Conservation (phyloP, 2,329 filamentous ascomycete species). For the Hypomyces rosellus region DNA sequence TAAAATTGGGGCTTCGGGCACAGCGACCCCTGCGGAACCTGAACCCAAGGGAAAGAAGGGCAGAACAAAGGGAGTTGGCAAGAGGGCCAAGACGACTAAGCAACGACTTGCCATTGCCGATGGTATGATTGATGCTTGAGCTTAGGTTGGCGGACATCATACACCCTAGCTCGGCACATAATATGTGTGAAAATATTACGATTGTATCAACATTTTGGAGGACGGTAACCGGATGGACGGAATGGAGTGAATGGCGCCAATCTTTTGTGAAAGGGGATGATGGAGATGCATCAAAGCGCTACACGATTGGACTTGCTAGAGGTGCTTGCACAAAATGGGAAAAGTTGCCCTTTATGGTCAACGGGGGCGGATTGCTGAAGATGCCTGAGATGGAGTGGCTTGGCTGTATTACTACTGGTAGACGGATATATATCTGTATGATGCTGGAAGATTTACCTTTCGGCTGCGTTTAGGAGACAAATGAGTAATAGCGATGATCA, state of each 20-base stretch:
- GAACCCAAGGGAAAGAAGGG: conserved; percentile 46
- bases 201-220: not conserved
- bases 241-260: not conserved
- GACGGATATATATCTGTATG: too few relatives aligned
- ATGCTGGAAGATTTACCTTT: too few relatives aligned
- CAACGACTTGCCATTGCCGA: conserved; percentile 63
- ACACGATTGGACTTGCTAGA: too few relatives aligned
- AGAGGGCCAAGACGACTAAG: conserved; percentile 61
- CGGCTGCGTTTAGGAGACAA: too few relatives aligned
- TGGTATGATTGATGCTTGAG: conserved; percentile 36
- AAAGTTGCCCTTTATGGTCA: not conserved
- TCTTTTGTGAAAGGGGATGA: not conserved
- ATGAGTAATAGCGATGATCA: too few relatives aligned
- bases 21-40: conserved; percentile 70
- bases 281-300: too few relatives aligned
- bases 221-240: conserved; percentile 1
- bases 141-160: not conserved
- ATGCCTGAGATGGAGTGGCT: not conserved
- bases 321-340: not conserved
- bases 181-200: conserved; percentile 1
- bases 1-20: conserved; percentile 63
- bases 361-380: not conserved
- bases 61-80: conserved; percentile 46
- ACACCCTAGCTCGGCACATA: not conserved
- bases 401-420: too few relatives aligned